Conservation (phyloP, 1,284 basidiomycete genomes). For the Takashimella koratensis region DNA sequence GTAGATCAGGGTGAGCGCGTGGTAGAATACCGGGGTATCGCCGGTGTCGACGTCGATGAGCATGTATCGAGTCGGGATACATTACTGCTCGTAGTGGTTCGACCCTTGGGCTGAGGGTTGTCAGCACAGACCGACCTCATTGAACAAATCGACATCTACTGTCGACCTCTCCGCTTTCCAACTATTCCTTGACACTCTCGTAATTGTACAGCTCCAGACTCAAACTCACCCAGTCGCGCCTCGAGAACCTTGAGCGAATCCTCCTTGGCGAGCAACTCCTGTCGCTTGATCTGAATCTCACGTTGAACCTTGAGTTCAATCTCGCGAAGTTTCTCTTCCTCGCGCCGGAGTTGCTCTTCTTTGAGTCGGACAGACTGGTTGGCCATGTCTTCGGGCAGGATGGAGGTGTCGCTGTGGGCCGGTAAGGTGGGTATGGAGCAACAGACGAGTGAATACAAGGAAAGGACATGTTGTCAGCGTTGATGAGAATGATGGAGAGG, state of each 20-base stretch:
- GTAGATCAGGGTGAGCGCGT: too few relatives aligned
- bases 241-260: slow-evolving; percentile 56
- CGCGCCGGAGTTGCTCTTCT: slow-evolving; percentile 95
- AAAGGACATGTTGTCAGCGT: slow-evolving; percentile 3
- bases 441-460: background rate
- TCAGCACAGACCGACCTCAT: too few relatives aligned
- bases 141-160: too few relatives aligned
- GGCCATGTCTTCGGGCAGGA: slow-evolving; percentile 91
- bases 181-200: too few relatives aligned
- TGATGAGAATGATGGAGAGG: background rate
- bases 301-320: slow-evolving; percentile 97
- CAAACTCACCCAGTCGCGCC: slow-evolving; percentile 44
- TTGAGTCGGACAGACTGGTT: slow-evolving; percentile 95
- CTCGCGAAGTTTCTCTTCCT: slow-evolving; percentile 98
- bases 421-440: background rate
- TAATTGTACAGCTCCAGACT: too few relatives aligned
- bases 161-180: too few relatives aligned
- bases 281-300: slow-evolving; percentile 98
- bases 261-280: slow-evolving; percentile 91
- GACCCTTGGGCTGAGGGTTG: slow-evolving; percentile 8
- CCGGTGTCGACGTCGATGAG: too few relatives aligned
- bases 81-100: slow-evolving; percentile 11
- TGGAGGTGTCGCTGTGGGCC: slow-evolving; percentile 67
- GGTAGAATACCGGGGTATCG: too few relatives aligned
- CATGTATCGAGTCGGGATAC: too few relatives aligned